Conservation (phyloP, 2,329 filamentous ascomycete genomes). For the Scleromitrula shiraiana region DNA sequence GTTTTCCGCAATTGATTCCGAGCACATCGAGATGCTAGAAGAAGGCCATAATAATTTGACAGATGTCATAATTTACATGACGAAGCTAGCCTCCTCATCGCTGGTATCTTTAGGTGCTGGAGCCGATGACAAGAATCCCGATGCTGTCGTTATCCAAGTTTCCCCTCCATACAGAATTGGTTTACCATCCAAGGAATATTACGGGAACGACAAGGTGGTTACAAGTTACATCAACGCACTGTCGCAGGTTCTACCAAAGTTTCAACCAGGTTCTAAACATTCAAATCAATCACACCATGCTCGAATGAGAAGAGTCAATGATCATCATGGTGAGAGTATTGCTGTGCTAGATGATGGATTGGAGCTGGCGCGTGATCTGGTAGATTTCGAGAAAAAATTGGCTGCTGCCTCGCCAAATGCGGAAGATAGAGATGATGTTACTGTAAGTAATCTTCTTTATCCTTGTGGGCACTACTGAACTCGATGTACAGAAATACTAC, state of each 20-base stretch:
- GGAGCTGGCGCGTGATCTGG: conserved; percentile 33
- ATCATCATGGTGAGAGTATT: conserved; percentile 10
- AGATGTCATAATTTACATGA: conserved; percentile 40
- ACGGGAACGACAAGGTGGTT: conserved; percentile 46
- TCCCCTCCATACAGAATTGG: conserved; percentile 41
- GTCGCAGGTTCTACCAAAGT: conserved; percentile 21
- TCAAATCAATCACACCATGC: conserved; percentile 15
- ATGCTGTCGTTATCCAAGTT: conserved; percentile 34
- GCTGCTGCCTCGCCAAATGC: conserved; percentile 50
- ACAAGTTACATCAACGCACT: conserved; percentile 41
- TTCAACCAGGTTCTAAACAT: conserved; percentile 17
- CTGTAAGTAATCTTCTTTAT: conserved; percentile 30
- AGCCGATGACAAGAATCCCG: conserved; percentile 40
- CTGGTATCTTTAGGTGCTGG: conserved; percentile 25
- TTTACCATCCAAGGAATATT: conserved; percentile 55
- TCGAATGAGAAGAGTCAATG: conserved; percentile 3
- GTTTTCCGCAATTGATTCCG: conserved; percentile 31
- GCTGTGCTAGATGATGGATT: conserved; percentile 11
- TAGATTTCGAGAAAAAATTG: conserved; percentile 54
- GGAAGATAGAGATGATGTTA: conserved; percentile 52
- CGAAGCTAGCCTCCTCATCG: conserved; percentile 37
- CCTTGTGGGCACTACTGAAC: conserved; percentile 11
- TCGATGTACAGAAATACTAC: conserved; percentile 47
- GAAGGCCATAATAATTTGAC: conserved; percentile 32
- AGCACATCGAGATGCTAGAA: conserved; percentile 14